Percentiles rank a stretch among this genome's conserved stretches.
phyloP scores from a whole-genome alignment of 2,329 filamentous ascomycete genomes.

The Aspergillus oerlinghausenensis region DNA sequence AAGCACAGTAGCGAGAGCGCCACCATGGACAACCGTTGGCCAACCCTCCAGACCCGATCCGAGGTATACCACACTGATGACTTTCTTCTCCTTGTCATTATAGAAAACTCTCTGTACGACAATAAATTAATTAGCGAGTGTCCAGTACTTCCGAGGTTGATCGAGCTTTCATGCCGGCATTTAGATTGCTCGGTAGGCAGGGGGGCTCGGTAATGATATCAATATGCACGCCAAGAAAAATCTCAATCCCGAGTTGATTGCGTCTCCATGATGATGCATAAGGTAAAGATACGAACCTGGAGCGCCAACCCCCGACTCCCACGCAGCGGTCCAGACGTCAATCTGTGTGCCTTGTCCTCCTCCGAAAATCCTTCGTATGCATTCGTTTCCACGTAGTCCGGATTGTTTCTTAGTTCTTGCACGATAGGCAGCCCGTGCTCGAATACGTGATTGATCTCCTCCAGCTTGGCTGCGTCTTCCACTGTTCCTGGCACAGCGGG shows the following conservation, averaged over 20 bases:
- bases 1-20: slow-evolving; percentile 62
- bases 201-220: background rate
- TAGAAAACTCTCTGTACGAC: slow-evolving; percentile 59
- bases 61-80: slow-evolving; percentile 63
- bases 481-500: slow-evolving; percentile 31
- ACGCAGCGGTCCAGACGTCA: slow-evolving; percentile 38
- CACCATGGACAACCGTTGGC: slow-evolving; percentile 69
- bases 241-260: background rate
- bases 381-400: slow-evolving; percentile 37
- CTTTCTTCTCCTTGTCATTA: slow-evolving; percentile 54
- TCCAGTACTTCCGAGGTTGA: slow-evolving; percentile 13
- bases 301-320: slow-evolving; percentile 38
- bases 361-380: slow-evolving; percentile 35
- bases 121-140: slow-evolving; percentile 13
- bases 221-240: background rate
- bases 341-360: slow-evolving; percentile 28
- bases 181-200: background rate
- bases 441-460: slow-evolving; percentile 27
- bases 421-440: slow-evolving; percentile 35
- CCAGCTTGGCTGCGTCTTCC: slow-evolving; percentile 27
- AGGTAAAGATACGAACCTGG: slow-evolving; percentile 31
- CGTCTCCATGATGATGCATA: slow-evolving; percentile 1
- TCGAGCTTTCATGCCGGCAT: slow-evolving; percentile 7
- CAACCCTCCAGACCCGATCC: slow-evolving; percentile 63
- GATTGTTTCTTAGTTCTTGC: slow-evolving; percentile 33